Conservation (phyloP, 163 green algal genomes). For the Smithsoniella earleae region DNA sequence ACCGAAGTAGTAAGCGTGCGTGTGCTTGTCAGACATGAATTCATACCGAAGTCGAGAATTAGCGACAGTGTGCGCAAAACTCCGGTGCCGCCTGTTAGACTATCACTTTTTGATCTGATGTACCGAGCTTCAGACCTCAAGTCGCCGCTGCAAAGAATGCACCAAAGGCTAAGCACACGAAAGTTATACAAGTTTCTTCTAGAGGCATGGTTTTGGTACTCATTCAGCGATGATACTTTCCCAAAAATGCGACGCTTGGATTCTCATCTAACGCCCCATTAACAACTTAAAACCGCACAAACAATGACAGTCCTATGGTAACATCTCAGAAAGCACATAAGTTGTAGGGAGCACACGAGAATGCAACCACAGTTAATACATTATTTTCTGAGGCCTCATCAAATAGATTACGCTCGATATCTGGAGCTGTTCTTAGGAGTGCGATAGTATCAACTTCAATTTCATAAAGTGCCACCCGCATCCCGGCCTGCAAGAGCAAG, state of each 20-base stretch:
- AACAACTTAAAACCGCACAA: too few species aligned
- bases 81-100: slow-evolving; percentile 36
- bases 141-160: slow-evolving; percentile 38
- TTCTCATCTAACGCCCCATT: too few species aligned
- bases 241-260: too few species aligned
- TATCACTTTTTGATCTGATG: slow-evolving; percentile 38
- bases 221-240: too few species aligned
- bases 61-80: slow-evolving; percentile 42
- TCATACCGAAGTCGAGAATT: slow-evolving; percentile 40
- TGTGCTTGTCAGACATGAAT: too few species aligned
- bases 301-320: too few species aligned
- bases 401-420: slow-evolving; percentile 42
- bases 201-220: too few species aligned
- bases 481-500: slow-evolving; percentile 30
- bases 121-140: slow-evolving; percentile 46
- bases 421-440: slow-evolving; percentile 36
- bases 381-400: neutral
- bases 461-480: slow-evolving; percentile 37
- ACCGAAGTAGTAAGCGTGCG: too few species aligned
- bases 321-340: too few species aligned
- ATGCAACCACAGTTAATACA: slow-evolving; percentile 35
- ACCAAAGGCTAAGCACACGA: too few species aligned
- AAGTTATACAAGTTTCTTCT: too few species aligned
- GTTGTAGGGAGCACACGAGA: neutral
- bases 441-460: slow-evolving; percentile 41